A percentile compares a stretch with the other conserved stretches of the same genome.
These are phyloP conservation scores for Cenococcum geophilum DNA, from an alignment of 495 filamentous ascomycete species.

Conservation along the genomic window DNA sequence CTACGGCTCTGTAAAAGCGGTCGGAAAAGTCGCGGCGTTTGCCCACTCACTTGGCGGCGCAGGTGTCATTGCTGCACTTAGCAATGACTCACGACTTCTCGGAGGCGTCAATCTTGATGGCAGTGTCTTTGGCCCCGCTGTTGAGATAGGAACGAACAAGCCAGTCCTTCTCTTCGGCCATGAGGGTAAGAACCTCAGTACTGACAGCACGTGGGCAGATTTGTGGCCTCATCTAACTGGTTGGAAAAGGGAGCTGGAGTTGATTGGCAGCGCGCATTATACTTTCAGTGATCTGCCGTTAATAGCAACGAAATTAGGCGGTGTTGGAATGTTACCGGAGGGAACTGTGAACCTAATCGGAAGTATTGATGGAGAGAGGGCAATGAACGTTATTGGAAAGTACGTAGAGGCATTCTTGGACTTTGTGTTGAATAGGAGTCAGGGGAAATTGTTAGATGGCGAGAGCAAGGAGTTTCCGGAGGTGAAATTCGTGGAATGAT, in stretches of 20 bases:
- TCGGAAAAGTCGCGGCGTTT: neutral
- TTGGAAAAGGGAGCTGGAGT: slow-evolving; percentile 6
- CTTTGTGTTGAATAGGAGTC: slow-evolving; percentile 11
- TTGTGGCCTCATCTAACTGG: neutral
- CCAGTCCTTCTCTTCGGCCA: slow-evolving; percentile 8
- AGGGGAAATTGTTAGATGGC: slow-evolving; percentile 7
- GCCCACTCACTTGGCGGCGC: neutral
- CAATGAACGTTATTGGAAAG: slow-evolving; percentile 5
- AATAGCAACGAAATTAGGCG: neutral
- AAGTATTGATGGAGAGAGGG: slow-evolving; percentile 3
- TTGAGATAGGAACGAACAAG: neutral
- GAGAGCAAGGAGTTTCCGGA: slow-evolving; percentile 4
- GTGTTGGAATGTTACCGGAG: neutral
- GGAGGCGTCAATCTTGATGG: slow-evolving; percentile 4
- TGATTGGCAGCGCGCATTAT: slow-evolving; percentile 6
- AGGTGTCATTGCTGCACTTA: neutral
- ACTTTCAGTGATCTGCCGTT: slow-evolving; percentile 1
- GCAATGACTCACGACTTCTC: neutral
- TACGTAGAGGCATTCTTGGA: slow-evolving; percentile 16
- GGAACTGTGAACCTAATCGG: neutral
- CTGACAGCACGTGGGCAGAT: neutral
- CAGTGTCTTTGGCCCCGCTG: neutral
- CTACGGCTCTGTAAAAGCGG: neutral
- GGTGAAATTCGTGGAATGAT: neutral
- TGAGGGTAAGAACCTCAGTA: slow-evolving; percentile 1